These are phyloP conservation scores for Fusarium devonianum DNA, from an alignment of 2,329 filamentous ascomycete genomes.

Conservation along the genomic window DNA sequence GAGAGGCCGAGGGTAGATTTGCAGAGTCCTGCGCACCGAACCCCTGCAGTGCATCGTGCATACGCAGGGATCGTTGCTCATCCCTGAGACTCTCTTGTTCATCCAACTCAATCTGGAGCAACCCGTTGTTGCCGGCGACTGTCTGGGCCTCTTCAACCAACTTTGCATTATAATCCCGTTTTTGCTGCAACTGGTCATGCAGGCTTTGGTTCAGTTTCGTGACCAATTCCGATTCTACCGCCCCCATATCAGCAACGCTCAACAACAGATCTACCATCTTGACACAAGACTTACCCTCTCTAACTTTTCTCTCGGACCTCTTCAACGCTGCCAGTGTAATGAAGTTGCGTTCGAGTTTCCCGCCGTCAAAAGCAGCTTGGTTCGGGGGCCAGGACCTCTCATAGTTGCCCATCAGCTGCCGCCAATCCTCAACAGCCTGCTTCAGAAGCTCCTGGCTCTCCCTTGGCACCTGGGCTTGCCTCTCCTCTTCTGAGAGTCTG, in stretches of 20 bases:
- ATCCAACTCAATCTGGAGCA: no score
- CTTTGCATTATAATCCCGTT: neutral
- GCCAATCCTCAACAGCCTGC: neutral
- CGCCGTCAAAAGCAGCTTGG: neutral
- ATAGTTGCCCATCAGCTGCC: neutral
- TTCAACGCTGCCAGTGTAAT: neutral
- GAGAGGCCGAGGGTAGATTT: no score
- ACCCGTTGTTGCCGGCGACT: neutral
- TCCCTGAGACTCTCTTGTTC: no score
- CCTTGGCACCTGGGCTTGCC: neutral
- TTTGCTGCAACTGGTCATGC: neutral
- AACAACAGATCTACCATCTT: neutral
- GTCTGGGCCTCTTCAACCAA: neutral
- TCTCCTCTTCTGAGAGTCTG: neutral
- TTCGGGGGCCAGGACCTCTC: slow-evolving; percentile 4
- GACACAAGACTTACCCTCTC: slow-evolving; percentile 4
- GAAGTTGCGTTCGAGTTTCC: neutral
- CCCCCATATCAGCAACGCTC: neutral
- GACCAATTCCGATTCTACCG: neutral
- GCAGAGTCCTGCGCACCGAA: no score
- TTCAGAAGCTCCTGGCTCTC: neutral
- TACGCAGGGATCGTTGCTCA: no score
- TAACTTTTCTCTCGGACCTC: neutral
- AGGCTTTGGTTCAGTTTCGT: neutral
- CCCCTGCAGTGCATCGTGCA: no score